phyloP scores from a whole-genome alignment of 1,284 basidiomycete species.

The Paramarasmius palmivorus region DNA sequence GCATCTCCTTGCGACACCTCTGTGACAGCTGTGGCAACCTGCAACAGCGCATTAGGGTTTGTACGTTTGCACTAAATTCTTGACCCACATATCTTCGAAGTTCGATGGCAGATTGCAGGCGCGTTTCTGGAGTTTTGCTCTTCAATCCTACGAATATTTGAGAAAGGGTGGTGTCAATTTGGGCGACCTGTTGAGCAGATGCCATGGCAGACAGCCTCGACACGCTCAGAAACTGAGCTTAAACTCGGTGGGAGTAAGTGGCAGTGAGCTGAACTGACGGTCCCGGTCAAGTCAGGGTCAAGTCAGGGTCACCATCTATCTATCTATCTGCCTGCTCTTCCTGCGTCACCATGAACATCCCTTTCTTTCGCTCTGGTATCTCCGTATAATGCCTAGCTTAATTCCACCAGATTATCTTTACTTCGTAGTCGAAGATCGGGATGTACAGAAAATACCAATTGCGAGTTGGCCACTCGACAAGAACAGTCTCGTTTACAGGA shows the following conservation, averaged over 20 bases:
- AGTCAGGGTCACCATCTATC: no score
- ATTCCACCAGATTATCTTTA: no score
- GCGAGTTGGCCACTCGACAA: no score
- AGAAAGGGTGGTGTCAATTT: constrained; percentile 61
- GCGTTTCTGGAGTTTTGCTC: constrained; percentile 61
- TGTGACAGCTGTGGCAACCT: constrained; percentile 72
- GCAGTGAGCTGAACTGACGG: neutral
- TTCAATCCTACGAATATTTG: constrained; percentile 68
- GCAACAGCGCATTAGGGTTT: neutral
- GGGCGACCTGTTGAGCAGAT: constrained; percentile 51
- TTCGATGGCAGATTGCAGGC: constrained; percentile 64
- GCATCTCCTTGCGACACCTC: constrained; percentile 79
- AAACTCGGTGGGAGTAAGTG: neutral
- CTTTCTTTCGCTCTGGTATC: no score
- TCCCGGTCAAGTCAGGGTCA: no score
- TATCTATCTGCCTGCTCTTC: no score
- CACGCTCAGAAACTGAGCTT: neutral
- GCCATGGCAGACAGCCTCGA: constrained; percentile 43
- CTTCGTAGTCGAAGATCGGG: no score
- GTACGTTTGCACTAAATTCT: constrained; percentile 8
- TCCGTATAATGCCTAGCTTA: no score
- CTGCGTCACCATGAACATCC: no score
- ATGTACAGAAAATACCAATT: no score
- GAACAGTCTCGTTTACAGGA: no score
- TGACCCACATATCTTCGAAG: constrained; percentile 68